Conservation (phyloP, 257 asterid species). For the Primulina eburnea region DNA sequence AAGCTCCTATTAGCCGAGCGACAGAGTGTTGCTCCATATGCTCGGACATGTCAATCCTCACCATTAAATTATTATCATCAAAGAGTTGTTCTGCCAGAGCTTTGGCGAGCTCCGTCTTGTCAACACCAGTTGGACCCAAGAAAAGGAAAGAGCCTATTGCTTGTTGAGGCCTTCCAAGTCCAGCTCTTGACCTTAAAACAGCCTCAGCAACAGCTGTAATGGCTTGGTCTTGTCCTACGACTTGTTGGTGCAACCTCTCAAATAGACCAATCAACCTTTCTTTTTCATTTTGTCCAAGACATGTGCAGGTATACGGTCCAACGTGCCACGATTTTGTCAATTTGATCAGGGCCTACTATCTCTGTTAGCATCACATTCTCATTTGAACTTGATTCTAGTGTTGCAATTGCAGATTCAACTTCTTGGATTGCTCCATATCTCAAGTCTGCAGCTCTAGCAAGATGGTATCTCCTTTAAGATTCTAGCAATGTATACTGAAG, state of each 20-base stretch:
- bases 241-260: slow-evolving; percentile 48
- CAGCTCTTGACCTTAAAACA: slow-evolving; percentile 82
- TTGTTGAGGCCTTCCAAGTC: slow-evolving; percentile 83
- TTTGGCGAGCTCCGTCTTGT: slow-evolving; percentile 90
- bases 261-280: slow-evolving; percentile 74
- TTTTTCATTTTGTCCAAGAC: slow-evolving; percentile 89
- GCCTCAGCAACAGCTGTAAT: slow-evolving; percentile 83
- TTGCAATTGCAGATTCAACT: slow-evolving; percentile 70
- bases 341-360: slow-evolving; percentile 90
- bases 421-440: slow-evolving; percentile 84
- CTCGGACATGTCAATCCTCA: slow-evolving; percentile 87
- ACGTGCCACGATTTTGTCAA: slow-evolving; percentile 87
- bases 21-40: slow-evolving; percentile 98
- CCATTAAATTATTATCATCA: slow-evolving; percentile 73
- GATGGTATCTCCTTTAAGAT: slow-evolving; percentile 90
- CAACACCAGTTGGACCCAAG: slow-evolving; percentile 96
- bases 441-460: slow-evolving; percentile 88
- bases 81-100: slow-evolving; percentile 89
- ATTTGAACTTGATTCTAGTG: slow-evolving; percentile 51
- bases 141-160: slow-evolving; percentile 92
- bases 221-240: slow-evolving; percentile 74
- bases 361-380: slow-evolving; percentile 73
- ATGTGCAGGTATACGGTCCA: slow-evolving; percentile 81
- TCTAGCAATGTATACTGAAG: slow-evolving; percentile 66
- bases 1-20: slow-evolving; percentile 86